These are phyloP conservation scores for Buddleja alternifolia DNA, from an alignment of 257 asterid genomes.

Conservation along the genomic window DNA sequence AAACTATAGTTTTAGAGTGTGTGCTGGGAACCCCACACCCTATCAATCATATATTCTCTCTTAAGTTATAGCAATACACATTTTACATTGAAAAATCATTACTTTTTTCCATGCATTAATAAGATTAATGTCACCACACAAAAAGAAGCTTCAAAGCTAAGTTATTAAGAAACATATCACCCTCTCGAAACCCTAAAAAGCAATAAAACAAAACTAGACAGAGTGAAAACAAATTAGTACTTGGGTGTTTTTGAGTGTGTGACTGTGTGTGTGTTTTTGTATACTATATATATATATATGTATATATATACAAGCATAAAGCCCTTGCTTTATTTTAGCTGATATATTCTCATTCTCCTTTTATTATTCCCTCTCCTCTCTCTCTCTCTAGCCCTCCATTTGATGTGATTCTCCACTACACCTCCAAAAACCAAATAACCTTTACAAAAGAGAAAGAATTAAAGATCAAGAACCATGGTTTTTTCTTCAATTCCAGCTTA, in stretches of 20 bases:
- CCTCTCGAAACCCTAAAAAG: slow-evolving; percentile 72
- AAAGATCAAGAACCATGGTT: slow-evolving; percentile 76
- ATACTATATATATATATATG: slow-evolving; percentile 35
- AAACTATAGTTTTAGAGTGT: slow-evolving; percentile 29
- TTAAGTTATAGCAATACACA: background rate
- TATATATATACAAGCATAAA: slow-evolving; percentile 57
- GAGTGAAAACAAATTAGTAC: slow-evolving; percentile 71
- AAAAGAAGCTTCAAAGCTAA: slow-evolving; percentile 75
- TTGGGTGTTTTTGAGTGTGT: slow-evolving; percentile 23
- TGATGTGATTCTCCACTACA: slow-evolving; percentile 96
- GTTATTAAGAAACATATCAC: slow-evolving; percentile 47
- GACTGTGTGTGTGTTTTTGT: background rate
- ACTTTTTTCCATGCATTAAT: slow-evolving; percentile 71
- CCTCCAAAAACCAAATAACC: slow-evolving; percentile 59
- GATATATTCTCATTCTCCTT: slow-evolving; percentile 84
- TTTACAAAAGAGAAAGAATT: slow-evolving; percentile 78
- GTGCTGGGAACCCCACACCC: slow-evolving; percentile 41
- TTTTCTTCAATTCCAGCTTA: slow-evolving; percentile 94
- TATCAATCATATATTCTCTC: slow-evolving; percentile 37
- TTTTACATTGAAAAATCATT: slow-evolving; percentile 28
- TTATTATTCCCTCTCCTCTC: slow-evolving; percentile 41
- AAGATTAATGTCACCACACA: slow-evolving; percentile 39
- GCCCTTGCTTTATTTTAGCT: slow-evolving; percentile 82
- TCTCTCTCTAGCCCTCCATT: slow-evolving; percentile 41
- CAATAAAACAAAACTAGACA: slow-evolving; percentile 64